phyloP scores from a whole-genome alignment of 2,329 filamentous ascomycete genomes.

The Neonectria hederae region DNA sequence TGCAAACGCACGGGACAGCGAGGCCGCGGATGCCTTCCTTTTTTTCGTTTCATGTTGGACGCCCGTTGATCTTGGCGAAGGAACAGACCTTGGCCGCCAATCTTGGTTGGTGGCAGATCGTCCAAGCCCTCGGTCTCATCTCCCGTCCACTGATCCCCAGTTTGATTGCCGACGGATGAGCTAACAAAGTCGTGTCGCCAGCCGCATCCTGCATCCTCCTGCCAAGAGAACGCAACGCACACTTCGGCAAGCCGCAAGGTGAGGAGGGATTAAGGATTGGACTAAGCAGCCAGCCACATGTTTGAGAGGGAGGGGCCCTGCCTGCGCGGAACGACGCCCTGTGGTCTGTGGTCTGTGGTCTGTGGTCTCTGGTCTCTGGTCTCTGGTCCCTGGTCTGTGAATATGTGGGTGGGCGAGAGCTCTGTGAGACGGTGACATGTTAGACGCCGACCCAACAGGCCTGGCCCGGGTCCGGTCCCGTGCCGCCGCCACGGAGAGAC shows the following conservation, averaged over 20 bases:
- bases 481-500: not conserved
- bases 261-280: constrained; percentile 16
- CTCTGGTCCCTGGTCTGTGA: not conserved
- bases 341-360: constrained; percentile 2
- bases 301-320: constrained; percentile 16
- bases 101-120: constrained; percentile 2
- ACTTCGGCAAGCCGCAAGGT: constrained; percentile 1
- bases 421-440: not conserved
- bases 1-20: not conserved
- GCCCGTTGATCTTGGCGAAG: constrained; percentile 13
- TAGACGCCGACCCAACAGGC: constrained; percentile 20
- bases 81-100: constrained; percentile 7
- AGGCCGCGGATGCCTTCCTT: not conserved
- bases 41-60: constrained; percentile 17
- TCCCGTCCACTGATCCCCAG: not conserved
- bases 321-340: constrained; percentile 2
- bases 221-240: constrained; percentile 1
- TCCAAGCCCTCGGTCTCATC: not conserved
- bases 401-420: not conserved
- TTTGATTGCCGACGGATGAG: constrained; percentile 8
- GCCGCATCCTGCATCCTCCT: not conserved
- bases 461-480: constrained; percentile 2
- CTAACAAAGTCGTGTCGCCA: not conserved
- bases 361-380: not conserved
- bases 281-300: constrained; percentile 19